A percentile compares a stretch with the other conserved stretches of the same genome.
Evolutionary conservation across 805 yeast species (phyloP).

Genomic region (Lipomyces mesembrius): DNA sequence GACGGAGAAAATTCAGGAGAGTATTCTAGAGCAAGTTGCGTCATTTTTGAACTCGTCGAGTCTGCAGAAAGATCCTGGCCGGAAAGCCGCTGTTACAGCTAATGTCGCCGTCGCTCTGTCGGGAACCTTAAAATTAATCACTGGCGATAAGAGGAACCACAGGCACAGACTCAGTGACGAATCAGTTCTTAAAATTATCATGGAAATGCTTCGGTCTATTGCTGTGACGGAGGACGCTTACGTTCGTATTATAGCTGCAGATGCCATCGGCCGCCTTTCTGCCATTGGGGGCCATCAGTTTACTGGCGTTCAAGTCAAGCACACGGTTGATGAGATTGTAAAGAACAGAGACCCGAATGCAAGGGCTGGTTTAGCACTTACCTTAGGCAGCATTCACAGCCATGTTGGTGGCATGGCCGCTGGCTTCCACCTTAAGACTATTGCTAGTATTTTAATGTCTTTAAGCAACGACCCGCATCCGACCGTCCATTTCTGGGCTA

Average conservation of each 20-base stretch:
- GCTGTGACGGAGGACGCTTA: constrained; percentile 44
- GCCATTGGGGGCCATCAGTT: constrained; percentile 41
- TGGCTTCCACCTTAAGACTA: constrained; percentile 50
- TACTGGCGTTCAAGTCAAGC: constrained; percentile 46
- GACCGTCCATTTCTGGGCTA: constrained; percentile 72
- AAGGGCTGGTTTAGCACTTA: constrained; percentile 61
- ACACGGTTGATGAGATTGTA: constrained; percentile 68
- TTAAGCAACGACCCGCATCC: constrained; percentile 84
- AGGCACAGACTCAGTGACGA: constrained; percentile 9
- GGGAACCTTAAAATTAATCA: constrained; percentile 49
- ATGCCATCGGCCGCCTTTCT: constrained; percentile 60
- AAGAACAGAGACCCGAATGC: constrained; percentile 65
- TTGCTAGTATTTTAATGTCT: constrained; percentile 62
- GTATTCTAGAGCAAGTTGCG: constrained; percentile 81
- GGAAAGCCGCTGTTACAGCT: constrained; percentile 57
- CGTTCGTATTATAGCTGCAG: constrained; percentile 57
- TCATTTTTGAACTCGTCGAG: constrained; percentile 54
- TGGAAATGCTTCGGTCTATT: constrained; percentile 53
- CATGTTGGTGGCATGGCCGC: constrained; percentile 48
- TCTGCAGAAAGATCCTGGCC: constrained; percentile 43
- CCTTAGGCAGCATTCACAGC: constrained; percentile 55
- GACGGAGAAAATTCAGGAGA: constrained; percentile 78
- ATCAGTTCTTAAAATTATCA: constrained; percentile 52
- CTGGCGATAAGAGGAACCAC: constrained; percentile 18
- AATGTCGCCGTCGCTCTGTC: constrained; percentile 70